Base-by-base conservation (phyloP, 805 yeast genomes). In the Kazachstania martiniae region DNA sequence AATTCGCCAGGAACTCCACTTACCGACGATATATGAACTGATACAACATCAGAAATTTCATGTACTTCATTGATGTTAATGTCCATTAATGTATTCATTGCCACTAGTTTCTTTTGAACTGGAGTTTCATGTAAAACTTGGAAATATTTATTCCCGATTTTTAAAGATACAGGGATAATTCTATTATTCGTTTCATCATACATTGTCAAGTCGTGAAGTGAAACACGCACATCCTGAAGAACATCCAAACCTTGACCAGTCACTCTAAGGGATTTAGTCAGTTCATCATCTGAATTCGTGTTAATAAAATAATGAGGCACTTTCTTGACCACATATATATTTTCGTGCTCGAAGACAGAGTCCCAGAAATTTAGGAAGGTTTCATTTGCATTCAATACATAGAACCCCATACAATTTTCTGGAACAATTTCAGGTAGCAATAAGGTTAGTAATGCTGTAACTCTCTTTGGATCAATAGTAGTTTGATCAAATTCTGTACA, bases 71-170 rank as follows among this genome's bases (percentile, higher is more conserved):
- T 62, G 27, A 61, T 35, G 22, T 51, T 56, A 14, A 71, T 40
- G 7, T 59, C 51, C 25, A 57, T 52, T 44, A 62, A 42, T 3
- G 44, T 58, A 18, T 54, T 49, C 27, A 38, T 21, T 7, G 46
- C 59, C 10, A 51, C 51, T 12, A 66, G 35, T 37, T 63, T 66
- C 8, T 62, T 32, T n/a, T 62, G 50, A 27, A 52, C 56, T 3
- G 71, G 67, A 18, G 65, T 63, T 16, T 61, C 66, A 15, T 65
- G 61, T 16, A 62, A 46, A 3, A 81, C 55, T 48, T 80, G 87
- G 27, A 83, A 47, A 57, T 63, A 77, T 43, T 72, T 73, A 35
- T 79, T 68, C 6, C 94, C 94, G 33, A 84, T 66, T 43, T 72
- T 75, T 38, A 84, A 37, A 0, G 72, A 67, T 3, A 78, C 77